phyloP scores from a whole-genome alignment of 306 rosid genomes.

The Pyrus communis region DNA sequence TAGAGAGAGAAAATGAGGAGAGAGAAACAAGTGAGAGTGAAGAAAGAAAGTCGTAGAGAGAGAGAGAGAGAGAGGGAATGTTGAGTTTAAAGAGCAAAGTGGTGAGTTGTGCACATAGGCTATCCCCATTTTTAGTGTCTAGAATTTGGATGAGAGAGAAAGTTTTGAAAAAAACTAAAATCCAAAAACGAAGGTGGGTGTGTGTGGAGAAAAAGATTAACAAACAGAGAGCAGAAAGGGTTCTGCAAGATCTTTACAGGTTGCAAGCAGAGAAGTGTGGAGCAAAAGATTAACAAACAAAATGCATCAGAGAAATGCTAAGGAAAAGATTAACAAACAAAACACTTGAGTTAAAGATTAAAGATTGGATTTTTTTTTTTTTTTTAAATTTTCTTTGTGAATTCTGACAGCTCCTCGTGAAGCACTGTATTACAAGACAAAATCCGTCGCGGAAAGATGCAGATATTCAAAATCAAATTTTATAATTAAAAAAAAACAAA shows the following conservation, averaged over 20 bases:
- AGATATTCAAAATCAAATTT: slow-evolving; percentile 24
- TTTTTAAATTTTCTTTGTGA: slow-evolving; percentile 10
- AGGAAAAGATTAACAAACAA: slow-evolving; percentile 14
- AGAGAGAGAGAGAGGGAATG: background rate
- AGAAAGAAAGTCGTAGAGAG: background rate
- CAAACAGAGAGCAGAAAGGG: slow-evolving; percentile 27
- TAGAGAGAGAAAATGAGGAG: background rate
- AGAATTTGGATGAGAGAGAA: slow-evolving; percentile 9
- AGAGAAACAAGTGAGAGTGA: background rate
- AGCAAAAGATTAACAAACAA: slow-evolving; percentile 44
- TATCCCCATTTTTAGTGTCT: background rate
- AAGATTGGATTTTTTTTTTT: slow-evolving; percentile 23
- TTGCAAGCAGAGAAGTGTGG: slow-evolving; percentile 56
- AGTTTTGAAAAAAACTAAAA: background rate
- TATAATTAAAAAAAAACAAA: background rate
- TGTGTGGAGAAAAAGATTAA: background rate
- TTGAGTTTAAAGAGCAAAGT: background rate
- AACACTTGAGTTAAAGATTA: slow-evolving; percentile 30
- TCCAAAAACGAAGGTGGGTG: slow-evolving; percentile 18
- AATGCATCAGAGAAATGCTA: slow-evolving; percentile 3
- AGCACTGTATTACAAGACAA: slow-evolving; percentile 93
- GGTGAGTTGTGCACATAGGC: background rate
- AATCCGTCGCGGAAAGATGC: slow-evolving; percentile 63
- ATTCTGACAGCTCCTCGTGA: slow-evolving; percentile 98
- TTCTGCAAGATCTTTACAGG: slow-evolving; percentile 43